Conservation (phyloP, 352 stramenopile genomes). For the Globisporangium middletonii region DNA sequence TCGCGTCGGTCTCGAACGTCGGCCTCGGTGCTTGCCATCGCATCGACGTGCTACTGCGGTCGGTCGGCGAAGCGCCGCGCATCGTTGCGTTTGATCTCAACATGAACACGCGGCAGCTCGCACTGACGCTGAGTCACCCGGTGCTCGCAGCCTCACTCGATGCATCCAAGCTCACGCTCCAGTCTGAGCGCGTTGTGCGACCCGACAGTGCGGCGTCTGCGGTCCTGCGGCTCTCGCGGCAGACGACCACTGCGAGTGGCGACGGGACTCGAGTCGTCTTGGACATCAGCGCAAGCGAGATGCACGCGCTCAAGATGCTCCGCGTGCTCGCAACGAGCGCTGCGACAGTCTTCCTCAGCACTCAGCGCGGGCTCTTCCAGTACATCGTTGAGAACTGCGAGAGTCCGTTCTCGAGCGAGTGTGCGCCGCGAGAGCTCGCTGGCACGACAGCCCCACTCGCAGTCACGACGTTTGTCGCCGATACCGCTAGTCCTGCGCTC, state of each 20-base stretch:
- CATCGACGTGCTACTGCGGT: constrained; percentile 27
- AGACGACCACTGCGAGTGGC: constrained; percentile 36
- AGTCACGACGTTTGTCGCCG: constrained; percentile 34
- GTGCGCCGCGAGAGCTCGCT: constrained; percentile 18
- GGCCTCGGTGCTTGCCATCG: constrained; percentile 42
- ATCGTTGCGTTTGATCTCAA: constrained; percentile 44
- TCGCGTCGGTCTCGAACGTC: constrained; percentile 33
- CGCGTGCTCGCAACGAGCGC: constrained; percentile 22
- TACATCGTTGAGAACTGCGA: constrained; percentile 44
- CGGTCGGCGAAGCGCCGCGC: constrained; percentile 27
- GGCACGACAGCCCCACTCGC: constrained; percentile 16
- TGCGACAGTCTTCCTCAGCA: constrained; percentile 26
- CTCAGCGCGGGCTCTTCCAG: constrained; percentile 27
- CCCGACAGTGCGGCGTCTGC: not conserved
- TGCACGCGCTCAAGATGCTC: constrained; percentile 43
- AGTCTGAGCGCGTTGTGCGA: constrained; percentile 19
- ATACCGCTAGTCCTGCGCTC: constrained; percentile 37
- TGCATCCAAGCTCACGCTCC: constrained; percentile 36
- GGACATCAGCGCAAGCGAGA: constrained; percentile 28
- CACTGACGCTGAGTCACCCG: constrained; percentile 24
- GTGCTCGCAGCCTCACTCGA: constrained; percentile 39
- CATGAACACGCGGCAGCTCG: constrained; percentile 34
- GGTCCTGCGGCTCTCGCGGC: constrained; percentile 19
- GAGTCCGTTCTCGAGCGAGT: constrained; percentile 23
- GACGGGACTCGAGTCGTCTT: constrained; percentile 38